Base-by-base conservation (phyloP, 139 green algal species). In the Dunaliella primolecta region DNA sequence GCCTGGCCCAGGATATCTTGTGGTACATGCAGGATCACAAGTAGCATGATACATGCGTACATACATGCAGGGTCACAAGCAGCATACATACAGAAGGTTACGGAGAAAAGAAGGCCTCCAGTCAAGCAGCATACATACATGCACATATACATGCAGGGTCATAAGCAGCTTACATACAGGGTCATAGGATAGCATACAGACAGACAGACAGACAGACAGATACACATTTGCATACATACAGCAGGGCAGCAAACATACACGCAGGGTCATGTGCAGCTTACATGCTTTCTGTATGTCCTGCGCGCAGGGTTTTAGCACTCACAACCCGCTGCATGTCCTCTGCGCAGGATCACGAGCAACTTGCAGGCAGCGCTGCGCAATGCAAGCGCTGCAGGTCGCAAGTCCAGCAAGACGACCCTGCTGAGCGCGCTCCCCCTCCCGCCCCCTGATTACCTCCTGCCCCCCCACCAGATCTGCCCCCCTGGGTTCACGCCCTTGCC, bases 321-420 rank as follows among this genome's bases (percentile, higher is more conserved):
- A n/a, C n/a, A n/a, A n/a, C n/a, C n/a, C n/a, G n/a, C n/a, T n/a
- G n/a, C 46, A 64, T 64, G 46, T 7, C 15, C 7, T 15, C 46
- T 15, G 46, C 46, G 46, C 46, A 64, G 55, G 57, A 31, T 37
- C 77, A 85, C 84, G 23, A 81, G 34, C 38, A 83, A 46, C 83
- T 31, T 30, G 76, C 83, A 34, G 29, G 33, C 36, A n/a, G 75
- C 75, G 2, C 32, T 80, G 11, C 36, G 75, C n/a, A 11, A 29
- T 1, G 75, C 75, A 23, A n/a, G 29, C 2, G 75, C 75, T 15
- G 29, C 75, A 23, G 75, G 75, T 1, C 27, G 75, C n/a, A 32
- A 80, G n/a, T 38, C n/a, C 75, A 80, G 75, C 30, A 80, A 80
- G 75, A n/a, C 24, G 29, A 2, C 29, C 2, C 75, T 80, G n/a